Base-by-base conservation (phyloP, 257 asterid genomes). In the Salvia hispanica region DNA sequence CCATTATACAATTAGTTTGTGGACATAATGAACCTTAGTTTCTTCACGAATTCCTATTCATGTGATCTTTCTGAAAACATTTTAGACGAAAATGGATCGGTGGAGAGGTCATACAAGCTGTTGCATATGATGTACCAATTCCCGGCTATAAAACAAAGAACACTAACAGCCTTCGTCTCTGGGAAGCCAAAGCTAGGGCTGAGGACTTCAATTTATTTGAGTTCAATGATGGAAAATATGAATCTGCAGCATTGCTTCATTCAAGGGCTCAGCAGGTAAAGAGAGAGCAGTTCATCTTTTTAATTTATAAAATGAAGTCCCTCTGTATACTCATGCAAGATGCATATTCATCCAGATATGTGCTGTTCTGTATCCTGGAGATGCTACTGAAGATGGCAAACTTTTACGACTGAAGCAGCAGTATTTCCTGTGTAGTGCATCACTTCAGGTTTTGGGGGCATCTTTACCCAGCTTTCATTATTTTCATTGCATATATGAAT, bases 61-160 rank as follows among this genome's bases (percentile, higher is more conserved):
- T 58, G 43, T 28, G 58, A 70, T 50, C 70, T 46, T 59, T 66
- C 50, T 68, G 8, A 34, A 57, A 64, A 55, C 46, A 58, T 56
- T 77, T 64, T 75, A 94, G 97, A 56, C 88, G 97, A 68, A 91
- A 84, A 66, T 94, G 96, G 99, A 82, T 88, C 42, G 99, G 96
- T 64, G 99, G 99, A 44, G 99, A 91, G 86, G 91, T 89, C 75
- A 46, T 91, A 74, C 96, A 94, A 79, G 96, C 99, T 75, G 67
- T 94, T 78, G 97, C 97, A 67, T 94, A 91, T 76, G 99, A 94
- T 84, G 97, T 94, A 46, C 99, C 99, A n/a, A 88, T 94, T 84
- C 99, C 99, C 75, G 99, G 99, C 72, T 94, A 88, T 79, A 94
- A 84, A 83, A 94, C 99, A 64, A 94, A 88, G 81, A 94, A 94